Percentiles rank a stretch among this genome's conserved stretches.
Conservation (phyloP, 1,284 basidiomycete species). For the Cryptococcus sp. region DNA sequence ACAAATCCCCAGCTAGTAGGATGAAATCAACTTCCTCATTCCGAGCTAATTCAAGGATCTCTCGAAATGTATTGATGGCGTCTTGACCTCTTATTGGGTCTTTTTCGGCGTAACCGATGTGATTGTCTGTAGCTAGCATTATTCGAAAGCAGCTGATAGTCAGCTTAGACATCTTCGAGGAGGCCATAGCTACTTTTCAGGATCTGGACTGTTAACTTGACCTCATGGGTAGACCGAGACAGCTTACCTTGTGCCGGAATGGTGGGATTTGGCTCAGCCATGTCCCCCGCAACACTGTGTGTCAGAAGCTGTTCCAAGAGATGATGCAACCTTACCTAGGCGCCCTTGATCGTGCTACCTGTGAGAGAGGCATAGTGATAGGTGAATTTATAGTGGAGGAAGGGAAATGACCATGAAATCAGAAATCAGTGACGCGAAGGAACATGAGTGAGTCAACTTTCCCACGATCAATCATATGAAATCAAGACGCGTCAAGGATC, state of each 20-base stretch:
- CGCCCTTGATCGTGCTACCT: not conserved
- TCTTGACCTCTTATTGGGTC: conserved; percentile 94
- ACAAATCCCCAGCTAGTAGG: conserved; percentile 89
- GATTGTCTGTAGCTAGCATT: conserved; percentile 88
- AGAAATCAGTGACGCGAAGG: not conserved
- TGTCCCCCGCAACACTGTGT: not conserved
- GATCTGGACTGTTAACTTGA: conserved; percentile 13
- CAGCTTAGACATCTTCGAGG: not conserved
- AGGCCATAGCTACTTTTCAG: conserved; percentile 23
- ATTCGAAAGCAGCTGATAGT: conserved; percentile 60
- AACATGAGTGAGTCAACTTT: not conserved
- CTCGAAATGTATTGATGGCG: conserved; percentile 89
- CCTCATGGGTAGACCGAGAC: conserved; percentile 6
- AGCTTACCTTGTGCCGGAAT: conserved; percentile 30
- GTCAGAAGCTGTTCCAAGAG: not conserved
- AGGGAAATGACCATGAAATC: not conserved
- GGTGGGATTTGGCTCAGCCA: conserved; percentile 24
- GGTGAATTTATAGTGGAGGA: not conserved
- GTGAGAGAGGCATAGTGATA: not conserved
- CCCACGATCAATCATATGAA: not conserved
- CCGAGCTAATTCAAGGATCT: conserved; percentile 85
- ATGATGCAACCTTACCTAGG: not conserved
- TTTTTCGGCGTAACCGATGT: conserved; percentile 90
- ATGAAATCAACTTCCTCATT: conserved; percentile 91
- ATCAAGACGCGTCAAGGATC: not conserved